A percentile compares a stretch with the other conserved stretches of the same genome.
Evolutionary conservation across 169 alveolate genomes (phyloP).

Genomic region (Condylostoma magnum): DNA sequence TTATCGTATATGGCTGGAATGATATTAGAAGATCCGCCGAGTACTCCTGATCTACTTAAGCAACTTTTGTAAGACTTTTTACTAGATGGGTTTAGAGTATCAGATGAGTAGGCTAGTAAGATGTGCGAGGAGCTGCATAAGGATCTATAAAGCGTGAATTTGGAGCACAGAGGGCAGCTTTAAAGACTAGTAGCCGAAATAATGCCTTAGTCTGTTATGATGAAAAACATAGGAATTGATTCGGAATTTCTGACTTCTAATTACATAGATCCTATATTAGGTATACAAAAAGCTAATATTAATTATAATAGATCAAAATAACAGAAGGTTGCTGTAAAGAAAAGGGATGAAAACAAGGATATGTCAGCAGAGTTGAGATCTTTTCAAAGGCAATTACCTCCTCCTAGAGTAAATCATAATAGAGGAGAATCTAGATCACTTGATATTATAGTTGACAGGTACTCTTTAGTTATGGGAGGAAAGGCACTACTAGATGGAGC

Average conservation of each 20-base stretch:
- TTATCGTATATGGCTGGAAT: slow-evolving; percentile 51
- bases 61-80: slow-evolving; percentile 49
- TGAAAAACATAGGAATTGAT: slow-evolving; percentile 43
- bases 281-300: slow-evolving; percentile 41
- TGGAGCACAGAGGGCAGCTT: background rate
- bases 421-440: slow-evolving; percentile 55
- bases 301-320: slow-evolving; percentile 39
- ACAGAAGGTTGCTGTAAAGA: slow-evolving; percentile 46
- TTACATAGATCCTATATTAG: slow-evolving; percentile 65
- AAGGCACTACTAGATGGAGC: slow-evolving; percentile 93
- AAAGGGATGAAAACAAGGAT: slow-evolving; percentile 57
- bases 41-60: slow-evolving; percentile 27
- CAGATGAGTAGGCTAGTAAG: slow-evolving; percentile 14
- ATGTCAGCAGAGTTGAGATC: slow-evolving; percentile 51
- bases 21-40: slow-evolving; percentile 50
- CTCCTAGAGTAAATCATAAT: slow-evolving; percentile 60
- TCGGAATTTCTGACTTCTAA: slow-evolving; percentile 58
- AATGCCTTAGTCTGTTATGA: slow-evolving; percentile 48
- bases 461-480: slow-evolving; percentile 58
- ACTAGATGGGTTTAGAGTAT: slow-evolving; percentile 35
- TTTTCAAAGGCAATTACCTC: slow-evolving; percentile 46
- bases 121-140: slow-evolving; percentile 23
- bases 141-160: background rate
- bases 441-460: slow-evolving; percentile 51
- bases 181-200: slow-evolving; percentile 60